Base-by-base conservation (phyloP, 805 yeast genomes). In the Isabelozyma pseudorhagii region DNA sequence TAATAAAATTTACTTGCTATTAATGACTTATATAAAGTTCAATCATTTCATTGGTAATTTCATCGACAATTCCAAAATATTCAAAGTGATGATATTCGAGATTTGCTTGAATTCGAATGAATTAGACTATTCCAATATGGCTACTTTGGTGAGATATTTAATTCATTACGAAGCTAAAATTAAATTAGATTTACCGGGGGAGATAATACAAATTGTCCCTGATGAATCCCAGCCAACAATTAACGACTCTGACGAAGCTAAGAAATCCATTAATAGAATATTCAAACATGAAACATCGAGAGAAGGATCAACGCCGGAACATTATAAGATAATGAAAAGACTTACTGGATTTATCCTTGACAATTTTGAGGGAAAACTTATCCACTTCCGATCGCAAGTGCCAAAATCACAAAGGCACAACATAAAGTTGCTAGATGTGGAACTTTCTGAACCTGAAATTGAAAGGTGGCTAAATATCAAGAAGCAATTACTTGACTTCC, bases 301-400 rank as follows among this genome's bases (percentile, higher is more conserved):
- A 42, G 8, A 40, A 40, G 11, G 49, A 25, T 14, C 13, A 42
- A 27, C 48, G 5, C 53, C 59, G 2, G 63, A 61, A 45, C 54
- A 53, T 42, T 58, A 52, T 42, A 52, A 52, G 29, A 58, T 56
- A n/a, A 46, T 61, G 38, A 46, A 52, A 39, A 48, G 54, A 45
- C 47, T 53, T 4, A 50, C 56, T 8, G 57, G 57, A 27, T 41
- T 46, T 34, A 25, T 28, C 14, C 11, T 55, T 41, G 47, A 39
- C 6, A 34, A 40, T n/a, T 43, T 60, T 13, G 62, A 58, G 44
- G 61, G 59, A 2, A 54, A 50, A 38, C 44, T 55, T 5, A 34
- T 52, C 8, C 52, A 52, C 38, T 42, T 44, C 13, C 55, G 14
- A 38, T 14, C 21, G 10, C 17, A 38, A 38, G 17, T 38, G 11